Percentiles rank a stretch among this genome's conserved stretches.
Conservation (phyloP, 306 rosid genomes). For the Benincasa hispida region DNA sequence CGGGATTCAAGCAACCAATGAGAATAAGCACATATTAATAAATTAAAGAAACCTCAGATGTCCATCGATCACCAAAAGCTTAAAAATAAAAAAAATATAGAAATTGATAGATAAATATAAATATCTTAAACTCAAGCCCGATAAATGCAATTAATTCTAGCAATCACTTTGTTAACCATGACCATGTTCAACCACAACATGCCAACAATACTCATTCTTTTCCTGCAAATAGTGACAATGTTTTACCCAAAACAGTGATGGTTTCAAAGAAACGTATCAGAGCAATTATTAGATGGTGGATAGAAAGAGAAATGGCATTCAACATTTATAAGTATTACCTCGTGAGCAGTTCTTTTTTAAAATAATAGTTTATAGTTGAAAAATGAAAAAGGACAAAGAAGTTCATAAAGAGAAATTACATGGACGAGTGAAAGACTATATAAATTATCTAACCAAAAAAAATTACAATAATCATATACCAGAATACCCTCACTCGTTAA, state of each 20-base stretch:
- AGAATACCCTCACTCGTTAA: background rate
- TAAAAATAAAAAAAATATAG: background rate
- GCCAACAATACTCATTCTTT: background rate
- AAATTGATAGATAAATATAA: background rate
- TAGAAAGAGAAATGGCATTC: background rate
- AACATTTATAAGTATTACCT: background rate
- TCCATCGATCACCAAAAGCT: background rate
- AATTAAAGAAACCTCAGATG: background rate
- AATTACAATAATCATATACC: background rate
- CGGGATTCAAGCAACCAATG: background rate
- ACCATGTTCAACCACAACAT: background rate
- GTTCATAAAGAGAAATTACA: background rate
- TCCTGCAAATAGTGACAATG: background rate
- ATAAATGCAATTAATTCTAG: background rate
- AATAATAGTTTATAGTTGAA: background rate
- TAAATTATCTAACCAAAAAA: background rate
- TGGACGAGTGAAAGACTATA: background rate
- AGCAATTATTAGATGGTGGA: background rate
- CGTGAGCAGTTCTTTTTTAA: background rate
- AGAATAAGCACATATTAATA: background rate
- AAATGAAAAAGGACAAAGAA: background rate
- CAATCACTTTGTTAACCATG: background rate
- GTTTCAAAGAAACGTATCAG: background rate
- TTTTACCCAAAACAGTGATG: background rate
- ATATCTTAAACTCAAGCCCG: background rate